A percentile compares a stretch with the other conserved stretches of the same genome.
Evolutionary conservation across 2,329 filamentous ascomycete species (phyloP).

Genomic region (Cryphonectria parasitica): DNA sequence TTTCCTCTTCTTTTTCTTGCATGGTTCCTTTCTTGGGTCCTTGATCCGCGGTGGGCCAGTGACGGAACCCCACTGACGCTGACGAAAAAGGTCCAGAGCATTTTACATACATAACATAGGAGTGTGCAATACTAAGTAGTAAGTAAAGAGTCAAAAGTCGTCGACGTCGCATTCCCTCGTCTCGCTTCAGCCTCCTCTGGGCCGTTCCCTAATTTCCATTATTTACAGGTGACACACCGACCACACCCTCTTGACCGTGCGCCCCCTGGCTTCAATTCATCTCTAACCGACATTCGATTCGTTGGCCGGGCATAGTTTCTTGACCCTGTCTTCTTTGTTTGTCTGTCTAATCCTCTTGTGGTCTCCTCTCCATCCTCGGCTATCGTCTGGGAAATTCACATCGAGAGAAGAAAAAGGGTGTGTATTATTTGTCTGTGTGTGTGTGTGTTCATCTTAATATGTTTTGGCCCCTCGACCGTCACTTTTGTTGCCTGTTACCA

Average conservation of each 20-base stretch:
- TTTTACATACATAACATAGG: not conserved
- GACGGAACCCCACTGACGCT: constrained; percentile 7
- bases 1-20: not conserved
- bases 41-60: constrained; percentile 1
- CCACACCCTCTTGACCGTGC: not conserved
- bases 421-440: not conserved
- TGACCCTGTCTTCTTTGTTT: not conserved
- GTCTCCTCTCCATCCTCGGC: not conserved
- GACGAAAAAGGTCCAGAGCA: not conserved
- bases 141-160: not conserved
- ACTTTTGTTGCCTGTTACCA: not conserved
- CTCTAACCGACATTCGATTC: constrained; percentile 1
- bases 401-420: not conserved
- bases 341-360: not conserved
- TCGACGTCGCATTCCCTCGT: not conserved
- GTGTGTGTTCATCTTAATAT: not conserved
- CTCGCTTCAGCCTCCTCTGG: constrained; percentile 3
- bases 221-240: constrained; percentile 6
- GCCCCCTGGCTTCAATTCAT: not conserved
- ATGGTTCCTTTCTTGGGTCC: not conserved
- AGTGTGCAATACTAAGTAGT: no score
- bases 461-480: not conserved
- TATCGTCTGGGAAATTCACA: not conserved
- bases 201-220: constrained; percentile 3
- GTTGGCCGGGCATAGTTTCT: not conserved